Evolutionary conservation across 129 eudicot species (phyloP).

Genomic region (Glebionis coronaria): DNA sequence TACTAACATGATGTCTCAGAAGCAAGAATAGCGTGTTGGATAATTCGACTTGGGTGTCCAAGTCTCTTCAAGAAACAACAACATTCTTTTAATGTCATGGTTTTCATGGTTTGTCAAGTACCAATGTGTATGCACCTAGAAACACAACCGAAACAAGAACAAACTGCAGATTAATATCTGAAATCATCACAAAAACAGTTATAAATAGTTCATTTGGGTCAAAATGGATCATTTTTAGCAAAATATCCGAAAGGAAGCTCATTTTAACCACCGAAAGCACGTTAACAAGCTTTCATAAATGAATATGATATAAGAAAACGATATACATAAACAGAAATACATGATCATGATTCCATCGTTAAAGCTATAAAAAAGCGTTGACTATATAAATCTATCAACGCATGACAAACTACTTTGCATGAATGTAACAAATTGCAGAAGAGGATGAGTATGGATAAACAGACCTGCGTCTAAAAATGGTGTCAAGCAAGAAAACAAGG

Average conservation of each 20-base stretch:
- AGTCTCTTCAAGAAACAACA: conserved; percentile 55
- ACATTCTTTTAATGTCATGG: conserved; percentile 41
- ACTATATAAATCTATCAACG: conserved; percentile 3
- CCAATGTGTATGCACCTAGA: conserved; percentile 18
- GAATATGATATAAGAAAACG: conserved; percentile 4
- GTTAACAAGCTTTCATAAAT: too few relatives aligned
- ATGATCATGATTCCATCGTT: conserved; percentile 8
- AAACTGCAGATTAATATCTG: not conserved
- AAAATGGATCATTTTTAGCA: conserved; percentile 2
- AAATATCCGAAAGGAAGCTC: too few relatives aligned
- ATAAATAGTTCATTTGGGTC: not conserved
- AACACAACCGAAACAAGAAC: not conserved
- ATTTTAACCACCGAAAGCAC: too few relatives aligned
- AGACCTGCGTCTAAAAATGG: conserved; percentile 15
- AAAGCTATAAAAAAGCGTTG: conserved; percentile 10
- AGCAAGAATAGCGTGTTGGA: conserved; percentile 61
- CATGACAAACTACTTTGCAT: not conserved
- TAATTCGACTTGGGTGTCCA: conserved; percentile 28
- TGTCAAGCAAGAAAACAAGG: not conserved
- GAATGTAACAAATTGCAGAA: conserved; percentile 5
- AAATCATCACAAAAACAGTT: not conserved
- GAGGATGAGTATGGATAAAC: conserved; percentile 8
- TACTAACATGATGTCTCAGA: conserved; percentile 81
- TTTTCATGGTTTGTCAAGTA: conserved; percentile 16
- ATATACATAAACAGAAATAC: not conserved